These are phyloP conservation scores for Amaranthus cruentus DNA, from an alignment of 148 eudicot species.

Conservation along the genomic window DNA sequence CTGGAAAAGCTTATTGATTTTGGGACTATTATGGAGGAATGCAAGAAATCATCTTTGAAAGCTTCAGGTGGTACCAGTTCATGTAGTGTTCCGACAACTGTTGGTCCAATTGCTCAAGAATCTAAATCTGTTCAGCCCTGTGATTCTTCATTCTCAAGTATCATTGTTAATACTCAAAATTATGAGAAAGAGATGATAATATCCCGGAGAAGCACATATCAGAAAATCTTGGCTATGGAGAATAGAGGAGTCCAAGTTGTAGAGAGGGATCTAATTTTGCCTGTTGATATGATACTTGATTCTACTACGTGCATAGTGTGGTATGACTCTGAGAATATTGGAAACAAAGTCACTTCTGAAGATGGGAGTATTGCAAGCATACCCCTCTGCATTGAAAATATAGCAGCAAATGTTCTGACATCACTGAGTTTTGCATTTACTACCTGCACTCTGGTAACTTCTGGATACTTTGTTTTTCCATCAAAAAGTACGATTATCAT, in stretches of 20 bases:
- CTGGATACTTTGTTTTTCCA: neutral
- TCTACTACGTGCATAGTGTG: constrained; percentile 71
- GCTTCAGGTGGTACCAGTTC: constrained; percentile 28
- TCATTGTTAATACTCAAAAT: constrained; percentile 76
- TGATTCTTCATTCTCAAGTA: constrained; percentile 38
- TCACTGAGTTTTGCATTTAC: constrained; percentile 79
- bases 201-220: constrained; percentile 89
- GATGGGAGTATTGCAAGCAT: constrained; percentile 68
- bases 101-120: constrained; percentile 30
- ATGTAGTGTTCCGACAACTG: constrained; percentile 25
- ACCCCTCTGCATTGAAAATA: constrained; percentile 71
- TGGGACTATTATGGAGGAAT: constrained; percentile 36
- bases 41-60: constrained; percentile 25
- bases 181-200: constrained; percentile 86
- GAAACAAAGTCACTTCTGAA: constrained; percentile 65
- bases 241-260: constrained; percentile 75
- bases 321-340: constrained; percentile 80
- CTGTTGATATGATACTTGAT: constrained; percentile 72
- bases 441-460: constrained; percentile 81
- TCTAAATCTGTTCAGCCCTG: constrained; percentile 23
- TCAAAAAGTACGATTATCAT: neutral
- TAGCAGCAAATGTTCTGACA: constrained; percentile 82
- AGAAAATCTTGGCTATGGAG: constrained; percentile 76
- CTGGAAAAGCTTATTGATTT: constrained; percentile 51
- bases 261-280: constrained; percentile 73